These are phyloP conservation scores for Mesostigma viride DNA, from an alignment of 139 green algal genomes.

Conservation along the genomic window DNA sequence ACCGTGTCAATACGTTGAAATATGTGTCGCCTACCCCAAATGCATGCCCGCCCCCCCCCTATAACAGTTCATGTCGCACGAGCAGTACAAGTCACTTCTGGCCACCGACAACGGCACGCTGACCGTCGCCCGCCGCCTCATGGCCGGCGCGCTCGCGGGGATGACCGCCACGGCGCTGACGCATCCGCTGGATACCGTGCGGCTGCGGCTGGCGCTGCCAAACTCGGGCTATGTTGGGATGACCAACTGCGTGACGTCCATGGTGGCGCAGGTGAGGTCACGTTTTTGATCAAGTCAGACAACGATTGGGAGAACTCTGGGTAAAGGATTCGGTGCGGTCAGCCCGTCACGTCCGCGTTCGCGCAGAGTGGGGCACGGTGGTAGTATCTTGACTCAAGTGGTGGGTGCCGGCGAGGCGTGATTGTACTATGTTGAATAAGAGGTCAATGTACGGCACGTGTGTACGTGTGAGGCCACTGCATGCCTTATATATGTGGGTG, in stretches of 20 bases:
- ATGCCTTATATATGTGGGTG: too few species aligned
- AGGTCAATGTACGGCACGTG: too few species aligned
- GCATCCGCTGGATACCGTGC: conserved; percentile 80
- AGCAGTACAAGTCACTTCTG: conserved; percentile 65
- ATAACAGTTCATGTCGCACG: conserved; percentile 43
- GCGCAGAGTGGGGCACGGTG: too few species aligned
- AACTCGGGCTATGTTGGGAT: conserved; percentile 37
- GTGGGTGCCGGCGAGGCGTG: too few species aligned
- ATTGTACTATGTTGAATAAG: too few species aligned
- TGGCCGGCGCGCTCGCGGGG: conserved; percentile 65
- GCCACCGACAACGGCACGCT: conserved; percentile 50
- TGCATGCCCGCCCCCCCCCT: not conserved
- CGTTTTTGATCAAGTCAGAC: too few species aligned
- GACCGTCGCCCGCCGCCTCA: conserved; percentile 37
- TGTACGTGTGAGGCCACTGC: too few species aligned
- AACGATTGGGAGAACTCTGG: too few species aligned
- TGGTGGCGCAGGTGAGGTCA: conserved; percentile 1
- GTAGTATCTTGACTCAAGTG: too few species aligned
- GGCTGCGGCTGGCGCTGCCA: conserved; percentile 73
- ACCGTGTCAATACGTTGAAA: too few species aligned
- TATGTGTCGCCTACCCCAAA: too few species aligned
- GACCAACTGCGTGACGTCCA: conserved; percentile 16
- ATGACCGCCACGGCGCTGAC: conserved; percentile 87
- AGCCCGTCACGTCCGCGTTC: not conserved
- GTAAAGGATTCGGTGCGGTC: too few species aligned